Percentiles rank a stretch among this genome's conserved stretches.
Evolutionary conservation across 176 grass and related monocot genomes (phyloP).

Genomic region (Triticum turgidum): DNA sequence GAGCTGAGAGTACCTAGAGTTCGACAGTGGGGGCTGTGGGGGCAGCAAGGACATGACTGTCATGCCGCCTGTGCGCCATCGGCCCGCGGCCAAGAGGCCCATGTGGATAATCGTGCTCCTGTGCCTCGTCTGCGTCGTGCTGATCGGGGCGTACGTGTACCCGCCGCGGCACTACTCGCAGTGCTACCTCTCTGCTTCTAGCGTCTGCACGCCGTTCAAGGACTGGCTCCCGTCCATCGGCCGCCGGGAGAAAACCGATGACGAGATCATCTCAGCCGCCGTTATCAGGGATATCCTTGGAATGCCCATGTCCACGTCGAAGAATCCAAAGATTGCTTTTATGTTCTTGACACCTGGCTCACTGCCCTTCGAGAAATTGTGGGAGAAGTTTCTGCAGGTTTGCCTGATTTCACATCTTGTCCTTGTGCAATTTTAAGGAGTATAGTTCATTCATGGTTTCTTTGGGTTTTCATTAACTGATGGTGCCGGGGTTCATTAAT

Average conservation of each 20-base stretch:
- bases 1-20: constrained; percentile 45
- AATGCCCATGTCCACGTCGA: constrained; percentile 55
- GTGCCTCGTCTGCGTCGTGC: constrained; percentile 60
- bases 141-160: constrained; percentile 80
- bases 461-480: constrained; percentile 1
- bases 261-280: constrained; percentile 71
- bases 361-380: constrained; percentile 89
- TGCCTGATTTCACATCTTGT: constrained; percentile 15
- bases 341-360: constrained; percentile 95
- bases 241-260: constrained; percentile 56
- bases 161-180: constrained; percentile 66
- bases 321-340: constrained; percentile 84
- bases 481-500: background rate
- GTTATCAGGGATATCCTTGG: constrained; percentile 70
- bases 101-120: constrained; percentile 90
- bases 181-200: constrained; percentile 82
- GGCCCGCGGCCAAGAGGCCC: constrained; percentile 61
- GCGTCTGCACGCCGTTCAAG: constrained; percentile 66
- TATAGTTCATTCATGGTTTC: background rate
- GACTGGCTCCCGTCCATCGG: constrained; percentile 71
- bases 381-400: constrained; percentile 95
- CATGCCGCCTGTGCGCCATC: constrained; percentile 56
- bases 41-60: constrained; percentile 55
- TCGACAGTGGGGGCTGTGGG: constrained; percentile 34
- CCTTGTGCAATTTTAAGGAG: constrained; percentile 21